phyloP scores from a whole-genome alignment of 1,284 basidiomycete species.

The Papiliotrema nemorosa region DNA sequence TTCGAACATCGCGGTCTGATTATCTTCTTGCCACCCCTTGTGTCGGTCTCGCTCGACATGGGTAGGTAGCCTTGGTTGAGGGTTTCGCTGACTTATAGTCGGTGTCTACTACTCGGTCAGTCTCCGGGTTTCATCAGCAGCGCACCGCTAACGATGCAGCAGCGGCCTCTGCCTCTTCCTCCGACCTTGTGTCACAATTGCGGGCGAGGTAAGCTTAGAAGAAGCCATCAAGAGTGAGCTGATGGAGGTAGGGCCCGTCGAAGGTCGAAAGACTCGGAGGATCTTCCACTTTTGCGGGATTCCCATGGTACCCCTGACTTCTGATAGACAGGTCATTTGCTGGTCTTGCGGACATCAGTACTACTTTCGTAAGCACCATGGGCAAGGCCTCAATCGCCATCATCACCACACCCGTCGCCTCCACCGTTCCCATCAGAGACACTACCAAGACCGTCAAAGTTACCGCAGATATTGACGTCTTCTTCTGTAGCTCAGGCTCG shows the following conservation, averaged over 20 bases:
- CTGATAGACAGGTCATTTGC: conserved; percentile 18
- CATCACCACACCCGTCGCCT: not conserved
- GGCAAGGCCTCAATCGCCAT: not conserved
- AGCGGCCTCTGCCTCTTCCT: not conserved
- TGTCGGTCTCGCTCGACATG: too few species aligned
- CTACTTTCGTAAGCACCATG: conserved; percentile 12
- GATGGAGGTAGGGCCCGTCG: conserved; percentile 7
- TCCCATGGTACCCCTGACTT: conserved; percentile 17
- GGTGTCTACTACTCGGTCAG: conserved; percentile 26
- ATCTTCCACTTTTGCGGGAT: conserved; percentile 28
- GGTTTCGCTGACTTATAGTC: conserved; percentile 10
- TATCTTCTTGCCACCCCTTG: too few species aligned
- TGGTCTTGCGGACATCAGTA: conserved; percentile 20
- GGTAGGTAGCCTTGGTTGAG: conserved; percentile 4
- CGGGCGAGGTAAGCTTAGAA: not conserved
- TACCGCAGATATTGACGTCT: too few species aligned
- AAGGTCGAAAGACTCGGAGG: conserved; percentile 11
- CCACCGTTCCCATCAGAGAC: too few species aligned
- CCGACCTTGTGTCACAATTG: not conserved
- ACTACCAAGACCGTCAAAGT: too few species aligned
- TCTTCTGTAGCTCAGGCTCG: conserved; percentile 3
- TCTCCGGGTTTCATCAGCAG: not conserved
- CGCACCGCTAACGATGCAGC: not conserved
- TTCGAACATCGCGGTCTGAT: too few species aligned
- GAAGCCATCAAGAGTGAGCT: not conserved